Base-by-base conservation (phyloP, 345 rosid species). In the Melastoma malabathricum region DNA sequence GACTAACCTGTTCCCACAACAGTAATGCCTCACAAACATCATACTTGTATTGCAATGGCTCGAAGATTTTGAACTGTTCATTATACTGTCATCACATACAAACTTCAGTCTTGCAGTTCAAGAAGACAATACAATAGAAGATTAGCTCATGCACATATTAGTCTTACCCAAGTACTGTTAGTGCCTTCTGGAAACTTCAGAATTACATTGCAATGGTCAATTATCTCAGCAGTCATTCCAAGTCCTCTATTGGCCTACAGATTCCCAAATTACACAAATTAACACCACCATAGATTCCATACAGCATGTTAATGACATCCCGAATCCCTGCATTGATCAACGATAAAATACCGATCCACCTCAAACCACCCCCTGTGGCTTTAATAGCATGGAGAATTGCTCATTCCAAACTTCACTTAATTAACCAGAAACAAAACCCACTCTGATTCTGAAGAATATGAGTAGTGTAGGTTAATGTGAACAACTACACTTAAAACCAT, bases 101-200 rank as follows among this genome's bases (percentile, higher is more conserved):
- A 16, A 0, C 15, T 29, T 29, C 17, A 31, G 54, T 0, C 39
- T 43, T 27, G 44, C 34, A 15, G n/a, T 20, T 23, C 54, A 34
- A 39, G 18, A 27, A 10, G 6, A 20, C 19, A 10, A 51, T n/a
- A 17, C 44, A 7, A 23, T 13, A 29, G 22, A 14, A 0, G 15
- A 8, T 25, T 16, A 25, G 43, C 39, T 31, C 47, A 22, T 17
- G 51, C 43, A 51, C 50, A 46, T 47, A 63, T 54, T 17, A 22
- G 50, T 31, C 71, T 50, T 41, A 92, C 96, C 98, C 96, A 87
- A 52, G 95, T 80, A 72, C 98, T 92, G 70, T 92, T 87, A 46
- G 95, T 92, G 75, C 95, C 95, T 59, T 70, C 50, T 27, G 98
- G 98, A 61, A 92, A 92, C 77, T 82, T 84, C 38, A 92, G 92